These are phyloP conservation scores for Tolypocladium tropicale DNA, from an alignment of 2,329 filamentous ascomycete species.

Conservation along the genomic window DNA sequence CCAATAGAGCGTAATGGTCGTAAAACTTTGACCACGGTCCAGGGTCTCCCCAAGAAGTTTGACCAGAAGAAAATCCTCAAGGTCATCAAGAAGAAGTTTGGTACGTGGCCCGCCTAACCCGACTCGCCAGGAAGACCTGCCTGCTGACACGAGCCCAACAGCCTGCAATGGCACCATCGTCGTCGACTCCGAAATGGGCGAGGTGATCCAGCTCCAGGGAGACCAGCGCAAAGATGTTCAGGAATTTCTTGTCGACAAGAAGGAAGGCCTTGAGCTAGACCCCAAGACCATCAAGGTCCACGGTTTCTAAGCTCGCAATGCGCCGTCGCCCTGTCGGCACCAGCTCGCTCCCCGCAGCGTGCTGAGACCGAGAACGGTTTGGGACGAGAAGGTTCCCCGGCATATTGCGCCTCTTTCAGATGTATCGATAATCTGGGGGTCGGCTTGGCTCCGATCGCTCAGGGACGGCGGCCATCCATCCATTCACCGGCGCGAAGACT, in stretches of 20 bases:
- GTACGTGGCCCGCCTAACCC: conserved; percentile 36
- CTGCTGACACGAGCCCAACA: conserved; percentile 19
- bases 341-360: conserved; percentile 15
- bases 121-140: not conserved
- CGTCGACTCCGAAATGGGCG: conserved; percentile 89
- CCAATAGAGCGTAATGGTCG: conserved; percentile 99
- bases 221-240: conserved; percentile 98
- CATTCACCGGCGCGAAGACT: conserved; percentile 18
- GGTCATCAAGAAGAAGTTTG: conserved; percentile 99
- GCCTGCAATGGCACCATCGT: conserved; percentile 99
- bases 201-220: conserved; percentile 99
- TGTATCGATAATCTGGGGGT: conserved; percentile 19
- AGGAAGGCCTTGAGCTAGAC: conserved; percentile 88
- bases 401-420: conserved; percentile 14
- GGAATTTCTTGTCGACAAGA: conserved; percentile 94
- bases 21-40: conserved; percentile 99
- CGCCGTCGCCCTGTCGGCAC: conserved; percentile 27
- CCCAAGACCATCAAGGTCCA: conserved; percentile 92
- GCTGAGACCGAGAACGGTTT: conserved; percentile 20
- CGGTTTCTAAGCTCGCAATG: conserved; percentile 36
- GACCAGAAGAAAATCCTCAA: conserved; percentile 99
- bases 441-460: conserved; percentile 16
- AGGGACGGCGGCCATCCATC: conserved; percentile 16
- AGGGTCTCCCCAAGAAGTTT: conserved; percentile 97
- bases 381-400: conserved; percentile 14